A percentile compares a stretch with the other conserved stretches of the same genome.
These are phyloP conservation scores for Oryza glaberrima DNA, from an alignment of 176 grass and related monocot genomes.

Conservation along the genomic window DNA sequence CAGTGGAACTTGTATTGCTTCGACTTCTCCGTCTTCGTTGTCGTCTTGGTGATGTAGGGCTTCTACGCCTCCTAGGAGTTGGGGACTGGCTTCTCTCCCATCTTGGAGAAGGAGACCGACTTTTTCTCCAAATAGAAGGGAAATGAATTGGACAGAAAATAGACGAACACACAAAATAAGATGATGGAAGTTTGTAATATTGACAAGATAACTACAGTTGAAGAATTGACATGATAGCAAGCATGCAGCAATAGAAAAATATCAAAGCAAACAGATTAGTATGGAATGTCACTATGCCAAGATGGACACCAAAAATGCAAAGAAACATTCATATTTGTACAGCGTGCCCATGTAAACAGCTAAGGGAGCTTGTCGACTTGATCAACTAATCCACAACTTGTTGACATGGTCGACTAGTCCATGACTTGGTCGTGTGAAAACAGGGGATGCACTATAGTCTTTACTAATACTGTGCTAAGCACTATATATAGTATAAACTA, in stretches of 20 bases:
- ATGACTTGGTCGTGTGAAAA: too few relatives aligned
- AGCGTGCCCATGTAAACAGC: neutral
- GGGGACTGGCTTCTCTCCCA: conserved; percentile 47
- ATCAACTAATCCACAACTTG: too few relatives aligned
- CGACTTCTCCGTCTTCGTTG: conserved; percentile 46
- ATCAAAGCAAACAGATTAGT: neutral
- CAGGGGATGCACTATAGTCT: too few relatives aligned
- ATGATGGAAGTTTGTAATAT: neutral
- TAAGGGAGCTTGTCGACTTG: too few relatives aligned
- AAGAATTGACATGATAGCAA: neutral
- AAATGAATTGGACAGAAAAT: conserved; percentile 14
- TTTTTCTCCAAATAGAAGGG: conserved; percentile 41
- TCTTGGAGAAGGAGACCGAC: conserved; percentile 43
- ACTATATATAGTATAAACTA: too few relatives aligned
- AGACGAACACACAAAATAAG: neutral
- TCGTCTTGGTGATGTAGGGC: conserved; percentile 40
- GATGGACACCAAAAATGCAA: neutral
- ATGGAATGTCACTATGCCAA: too few relatives aligned
- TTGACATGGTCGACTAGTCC: too few relatives aligned
- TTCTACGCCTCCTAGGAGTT: conserved; percentile 37
- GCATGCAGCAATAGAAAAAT: neutral
- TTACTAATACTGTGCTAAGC: too few relatives aligned
- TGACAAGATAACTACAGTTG: conserved; percentile 4
- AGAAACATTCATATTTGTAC: neutral
- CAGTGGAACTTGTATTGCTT: conserved; percentile 46